These are phyloP conservation scores for Ophiocordyceps robertsii DNA, from an alignment of 2,329 filamentous ascomycete species.

Conservation along the genomic window DNA sequence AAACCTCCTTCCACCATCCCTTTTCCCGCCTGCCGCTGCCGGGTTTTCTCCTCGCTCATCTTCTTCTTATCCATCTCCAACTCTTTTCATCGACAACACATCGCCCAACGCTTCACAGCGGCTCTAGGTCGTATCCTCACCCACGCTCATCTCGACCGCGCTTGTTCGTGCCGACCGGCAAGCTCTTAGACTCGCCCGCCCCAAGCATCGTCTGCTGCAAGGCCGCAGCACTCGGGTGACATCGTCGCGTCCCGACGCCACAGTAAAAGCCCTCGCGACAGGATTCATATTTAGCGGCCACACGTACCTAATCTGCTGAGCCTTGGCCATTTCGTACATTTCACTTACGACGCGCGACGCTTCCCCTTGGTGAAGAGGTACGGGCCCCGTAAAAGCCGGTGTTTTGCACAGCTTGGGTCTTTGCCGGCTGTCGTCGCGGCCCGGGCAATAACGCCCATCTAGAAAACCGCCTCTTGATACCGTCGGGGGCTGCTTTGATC, in stretches of 20 bases:
- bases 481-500: neutral
- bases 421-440: neutral
- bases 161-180: neutral
- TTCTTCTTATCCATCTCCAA: neutral
- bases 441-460: neutral
- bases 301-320: constrained; percentile 5
- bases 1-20: no score
- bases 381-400: constrained; percentile 2
- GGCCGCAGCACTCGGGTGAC: neutral
- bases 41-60: no score
- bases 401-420: neutral
- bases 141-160: neutral
- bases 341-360: constrained; percentile 3
- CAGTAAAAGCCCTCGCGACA: neutral
- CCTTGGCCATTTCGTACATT: constrained; percentile 7
- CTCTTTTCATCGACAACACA: neutral
- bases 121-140: neutral
- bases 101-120: neutral
- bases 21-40: no score
- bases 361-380: constrained; percentile 1
- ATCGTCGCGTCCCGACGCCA: neutral
- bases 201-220: neutral
- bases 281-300: constrained; percentile 1
- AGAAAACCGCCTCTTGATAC: neutral
- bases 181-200: neutral